A percentile compares a stretch with the other conserved stretches of the same genome.
Conservation (phyloP, 805 yeast species). For the Isabelozyma gotoi region DNA sequence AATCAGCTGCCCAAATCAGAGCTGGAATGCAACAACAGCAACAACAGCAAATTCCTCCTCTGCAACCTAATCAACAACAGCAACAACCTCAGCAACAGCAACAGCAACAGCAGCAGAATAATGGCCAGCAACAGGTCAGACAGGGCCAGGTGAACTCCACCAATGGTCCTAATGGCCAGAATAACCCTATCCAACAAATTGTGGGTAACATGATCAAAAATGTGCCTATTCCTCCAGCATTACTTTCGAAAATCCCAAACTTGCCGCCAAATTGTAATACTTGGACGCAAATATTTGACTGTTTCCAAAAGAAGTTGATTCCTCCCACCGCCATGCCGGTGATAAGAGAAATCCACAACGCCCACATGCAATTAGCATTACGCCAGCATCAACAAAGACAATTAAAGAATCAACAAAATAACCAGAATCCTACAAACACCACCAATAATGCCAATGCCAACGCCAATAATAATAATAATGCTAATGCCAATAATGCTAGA, state of each 20-base stretch:
- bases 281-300: conserved; percentile 76
- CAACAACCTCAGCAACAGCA: conserved; percentile 8
- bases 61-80: conserved; percentile 7
- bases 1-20: conserved; percentile 46
- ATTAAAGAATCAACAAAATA: conserved; percentile 9
- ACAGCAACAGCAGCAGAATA: conserved; percentile 17
- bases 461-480: not conserved
- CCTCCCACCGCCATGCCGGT: conserved; percentile 57
- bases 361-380: conserved; percentile 60
- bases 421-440: conserved; percentile 8
- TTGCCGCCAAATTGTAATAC: conserved; percentile 77
- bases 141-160: conserved; percentile 3
- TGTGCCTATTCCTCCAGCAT: conserved; percentile 68
- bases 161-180: conserved; percentile 1
- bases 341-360: conserved; percentile 65
- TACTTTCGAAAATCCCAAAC: conserved; percentile 67
- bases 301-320: conserved; percentile 56
- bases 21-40: conserved; percentile 17
- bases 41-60: not conserved
- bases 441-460: conserved; percentile 3
- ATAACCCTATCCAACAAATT: conserved; percentile 39
- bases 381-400: conserved; percentile 48
- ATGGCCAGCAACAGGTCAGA: conserved; percentile 17
- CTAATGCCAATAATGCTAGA: not conserved
- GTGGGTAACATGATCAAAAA: conserved; percentile 49